phyloP scores from a whole-genome alignment of 495 filamentous ascomycete species.

The Cercophora samala region DNA sequence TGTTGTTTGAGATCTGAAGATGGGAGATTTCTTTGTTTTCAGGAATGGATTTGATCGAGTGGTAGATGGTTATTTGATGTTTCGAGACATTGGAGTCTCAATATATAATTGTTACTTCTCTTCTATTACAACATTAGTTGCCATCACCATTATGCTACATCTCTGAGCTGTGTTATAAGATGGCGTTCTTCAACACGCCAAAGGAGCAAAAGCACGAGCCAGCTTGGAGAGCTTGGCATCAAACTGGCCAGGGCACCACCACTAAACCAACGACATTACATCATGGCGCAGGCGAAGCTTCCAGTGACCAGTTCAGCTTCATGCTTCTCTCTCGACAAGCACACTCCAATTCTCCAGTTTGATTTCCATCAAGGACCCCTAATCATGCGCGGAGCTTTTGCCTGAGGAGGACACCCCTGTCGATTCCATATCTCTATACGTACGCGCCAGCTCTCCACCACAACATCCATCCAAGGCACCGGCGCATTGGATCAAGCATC shows the following conservation, averaged over 20 bases:
- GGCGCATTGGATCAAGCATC: background rate
- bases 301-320: background rate
- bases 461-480: background rate
- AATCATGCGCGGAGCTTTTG: background rate
- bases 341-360: background rate
- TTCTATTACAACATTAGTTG: no score
- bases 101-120: no score
- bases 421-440: background rate
- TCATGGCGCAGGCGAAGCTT: slow-evolving; percentile 3
- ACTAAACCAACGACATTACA: slow-evolving; percentile 2
- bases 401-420: background rate
- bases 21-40: no score
- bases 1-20: background rate
- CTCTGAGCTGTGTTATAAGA: background rate
- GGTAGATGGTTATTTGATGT: no score
- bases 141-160: no score
- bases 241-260: slow-evolving; percentile 2
- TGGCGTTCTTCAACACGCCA: background rate
- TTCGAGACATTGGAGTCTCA: no score
- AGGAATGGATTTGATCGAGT: no score
- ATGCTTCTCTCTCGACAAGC: background rate
- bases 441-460: background rate
- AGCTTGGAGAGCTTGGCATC: background rate
- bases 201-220: slow-evolving; percentile 2
- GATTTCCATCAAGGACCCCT: background rate